Conservation (phyloP, 768 basidiomycete species). For the Naganishia onofrii region DNA sequence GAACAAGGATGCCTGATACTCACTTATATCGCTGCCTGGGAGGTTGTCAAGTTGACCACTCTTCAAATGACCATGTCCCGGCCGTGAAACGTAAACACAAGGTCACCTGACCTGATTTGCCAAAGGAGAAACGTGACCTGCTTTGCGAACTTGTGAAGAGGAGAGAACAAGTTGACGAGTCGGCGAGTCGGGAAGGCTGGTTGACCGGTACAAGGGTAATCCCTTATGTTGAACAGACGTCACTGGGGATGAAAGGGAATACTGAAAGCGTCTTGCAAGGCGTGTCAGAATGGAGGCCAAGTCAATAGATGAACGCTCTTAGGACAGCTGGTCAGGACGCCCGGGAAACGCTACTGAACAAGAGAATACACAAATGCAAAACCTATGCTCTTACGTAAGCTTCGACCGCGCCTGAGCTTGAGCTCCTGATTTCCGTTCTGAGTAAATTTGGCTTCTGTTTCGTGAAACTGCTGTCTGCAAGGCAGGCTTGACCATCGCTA, state of each 20-base stretch:
- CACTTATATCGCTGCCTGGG: background rate
- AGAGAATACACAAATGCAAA: background rate
- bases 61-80: background rate
- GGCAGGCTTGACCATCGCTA: no score
- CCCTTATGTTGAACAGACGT: no score
- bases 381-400: background rate
- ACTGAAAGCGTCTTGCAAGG: no score
- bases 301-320: no score
- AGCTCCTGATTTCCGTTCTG: background rate
- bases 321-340: background rate
- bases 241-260: no score
- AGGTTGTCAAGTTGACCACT: background rate
- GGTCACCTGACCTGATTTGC: constrained; percentile 25
- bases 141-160: background rate
- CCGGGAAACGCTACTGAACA: background rate
- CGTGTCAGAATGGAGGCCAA: no score
- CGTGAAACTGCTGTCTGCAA: no score
- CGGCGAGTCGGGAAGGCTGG: background rate
- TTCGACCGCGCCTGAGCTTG: background rate
- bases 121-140: constrained; percentile 19
- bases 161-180: background rate
- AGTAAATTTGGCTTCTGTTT: background rate
- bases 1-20: background rate
- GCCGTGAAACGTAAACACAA: constrained; percentile 3
- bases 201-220: no score